phyloP scores from a whole-genome alignment of 179 eudicot genomes.

The Patellifolia procumbens region DNA sequence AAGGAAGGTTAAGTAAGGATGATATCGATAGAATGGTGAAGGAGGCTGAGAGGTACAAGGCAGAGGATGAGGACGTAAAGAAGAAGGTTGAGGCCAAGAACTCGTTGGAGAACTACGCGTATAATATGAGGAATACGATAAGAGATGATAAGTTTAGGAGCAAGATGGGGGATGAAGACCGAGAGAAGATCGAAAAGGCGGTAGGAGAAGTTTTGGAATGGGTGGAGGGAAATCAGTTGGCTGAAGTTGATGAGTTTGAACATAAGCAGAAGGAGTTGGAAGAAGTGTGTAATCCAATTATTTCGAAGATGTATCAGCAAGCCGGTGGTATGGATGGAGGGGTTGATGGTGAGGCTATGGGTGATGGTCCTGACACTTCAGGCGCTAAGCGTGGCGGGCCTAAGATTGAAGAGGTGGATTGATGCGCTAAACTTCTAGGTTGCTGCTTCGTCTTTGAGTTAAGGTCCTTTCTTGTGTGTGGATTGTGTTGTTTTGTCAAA shows the following conservation, averaged over 20 bases:
- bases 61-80: constrained; percentile 32
- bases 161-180: constrained; percentile 20
- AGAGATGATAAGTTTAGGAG: constrained; percentile 25
- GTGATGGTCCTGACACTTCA: background rate
- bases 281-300: constrained; percentile 26
- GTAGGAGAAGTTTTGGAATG: constrained; percentile 23
- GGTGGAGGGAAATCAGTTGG: constrained; percentile 29
- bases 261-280: constrained; percentile 28
- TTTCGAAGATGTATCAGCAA: constrained; percentile 25
- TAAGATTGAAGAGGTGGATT: constrained; percentile 33
- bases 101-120: constrained; percentile 28
- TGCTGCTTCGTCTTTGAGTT: background rate
- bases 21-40: constrained; percentile 28
- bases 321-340: background rate
- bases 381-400: constrained; percentile 14
- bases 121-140: constrained; percentile 31
- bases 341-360: constrained; percentile 16
- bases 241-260: constrained; percentile 31
- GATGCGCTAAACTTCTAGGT: background rate
- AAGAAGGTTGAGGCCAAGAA: constrained; percentile 32
- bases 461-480: background rate
- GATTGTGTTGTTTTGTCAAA: too few species aligned
- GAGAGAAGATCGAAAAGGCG: constrained; percentile 31
- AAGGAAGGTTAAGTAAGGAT: constrained; percentile 28
- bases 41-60: constrained; percentile 31